These are phyloP conservation scores for Prototheca stagnorum DNA, from an alignment of 163 green algal species.

Conservation along the genomic window DNA sequence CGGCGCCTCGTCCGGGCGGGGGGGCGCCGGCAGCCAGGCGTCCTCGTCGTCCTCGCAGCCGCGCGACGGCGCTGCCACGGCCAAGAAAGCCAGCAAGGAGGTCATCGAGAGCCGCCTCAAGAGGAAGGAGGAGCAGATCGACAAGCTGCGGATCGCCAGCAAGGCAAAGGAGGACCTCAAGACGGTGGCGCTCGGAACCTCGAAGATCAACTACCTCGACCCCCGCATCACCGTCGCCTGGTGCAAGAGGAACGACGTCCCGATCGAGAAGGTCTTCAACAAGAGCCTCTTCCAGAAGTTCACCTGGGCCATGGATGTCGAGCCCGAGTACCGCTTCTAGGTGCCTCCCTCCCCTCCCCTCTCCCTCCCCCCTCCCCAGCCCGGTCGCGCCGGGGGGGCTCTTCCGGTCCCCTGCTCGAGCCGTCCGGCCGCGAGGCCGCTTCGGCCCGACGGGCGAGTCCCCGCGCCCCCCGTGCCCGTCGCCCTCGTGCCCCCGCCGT, in stretches of 20 bases:
- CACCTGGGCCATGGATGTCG: constrained; percentile 87
- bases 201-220: constrained; percentile 99
- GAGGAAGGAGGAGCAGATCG: constrained; percentile 42
- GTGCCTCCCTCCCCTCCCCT: neutral
- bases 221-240: constrained; percentile 82
- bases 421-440: too few species aligned
- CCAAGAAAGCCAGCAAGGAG: constrained; percentile 19
- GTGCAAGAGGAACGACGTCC: constrained; percentile 87
- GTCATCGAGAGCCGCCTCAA: constrained; percentile 19
- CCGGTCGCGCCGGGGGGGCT: too few species aligned
- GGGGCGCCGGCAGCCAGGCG: too few species aligned
- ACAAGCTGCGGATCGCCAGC: constrained; percentile 43
- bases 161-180: constrained; percentile 88
- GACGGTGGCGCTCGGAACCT: constrained; percentile 93
- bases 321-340: constrained; percentile 77
- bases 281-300: constrained; percentile 93
- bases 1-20: too few species aligned
- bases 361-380: neutral
- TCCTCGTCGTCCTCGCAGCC: too few species aligned
- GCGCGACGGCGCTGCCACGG: too few species aligned
- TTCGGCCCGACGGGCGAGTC: too few species aligned
- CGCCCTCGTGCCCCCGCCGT: too few species aligned
- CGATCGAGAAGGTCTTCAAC: constrained; percentile 93
- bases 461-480: too few species aligned
- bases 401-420: too few species aligned